Conservation (phyloP, 2,329 filamentous ascomycete genomes). For the Cladobotryum mycophilum region DNA sequence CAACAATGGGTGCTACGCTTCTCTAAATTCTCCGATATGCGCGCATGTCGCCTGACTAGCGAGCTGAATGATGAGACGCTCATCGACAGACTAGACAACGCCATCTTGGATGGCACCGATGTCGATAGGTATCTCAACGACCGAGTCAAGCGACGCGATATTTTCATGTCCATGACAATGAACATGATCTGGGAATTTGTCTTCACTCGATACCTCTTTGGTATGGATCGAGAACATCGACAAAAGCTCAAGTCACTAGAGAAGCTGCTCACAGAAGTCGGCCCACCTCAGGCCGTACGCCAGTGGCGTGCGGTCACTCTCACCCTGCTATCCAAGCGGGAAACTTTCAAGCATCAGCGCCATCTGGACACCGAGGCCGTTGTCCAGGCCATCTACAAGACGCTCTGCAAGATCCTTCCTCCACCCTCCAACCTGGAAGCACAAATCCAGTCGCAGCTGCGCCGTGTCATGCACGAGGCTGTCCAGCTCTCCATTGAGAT, state of each 20-base stretch:
- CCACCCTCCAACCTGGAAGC: conserved; percentile 74
- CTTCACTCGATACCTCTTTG: conserved; percentile 95
- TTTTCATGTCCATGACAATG: conserved; percentile 99
- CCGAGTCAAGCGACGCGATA: conserved; percentile 79
- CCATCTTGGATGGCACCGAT: conserved; percentile 88
- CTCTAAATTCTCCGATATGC: conserved; percentile 94
- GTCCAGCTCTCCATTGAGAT: conserved; percentile 92
- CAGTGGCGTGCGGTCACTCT: conserved; percentile 96
- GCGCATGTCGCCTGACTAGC: conserved; percentile 72
- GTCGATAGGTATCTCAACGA: conserved; percentile 84
- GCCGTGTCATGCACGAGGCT: conserved; percentile 80
- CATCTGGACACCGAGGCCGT: conserved; percentile 91
- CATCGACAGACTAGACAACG: conserved; percentile 89
- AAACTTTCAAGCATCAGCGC: conserved; percentile 74
- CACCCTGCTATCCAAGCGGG: conserved; percentile 75
- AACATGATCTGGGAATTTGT: conserved; percentile 99
- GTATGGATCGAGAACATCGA: conserved; percentile 95
- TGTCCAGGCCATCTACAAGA: conserved; percentile 77
- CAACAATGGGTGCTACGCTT: conserved; percentile 98
- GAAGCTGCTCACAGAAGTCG: conserved; percentile 83
- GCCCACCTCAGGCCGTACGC: conserved; percentile 80
- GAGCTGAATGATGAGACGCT: conserved; percentile 90
- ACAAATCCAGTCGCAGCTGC: conserved; percentile 77
- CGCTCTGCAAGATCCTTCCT: conserved; percentile 75
- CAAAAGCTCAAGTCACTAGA: conserved; percentile 96